Evolutionary conservation across 148 eudicot species (phyloP).

Genomic region (Spergularia marina): DNA sequence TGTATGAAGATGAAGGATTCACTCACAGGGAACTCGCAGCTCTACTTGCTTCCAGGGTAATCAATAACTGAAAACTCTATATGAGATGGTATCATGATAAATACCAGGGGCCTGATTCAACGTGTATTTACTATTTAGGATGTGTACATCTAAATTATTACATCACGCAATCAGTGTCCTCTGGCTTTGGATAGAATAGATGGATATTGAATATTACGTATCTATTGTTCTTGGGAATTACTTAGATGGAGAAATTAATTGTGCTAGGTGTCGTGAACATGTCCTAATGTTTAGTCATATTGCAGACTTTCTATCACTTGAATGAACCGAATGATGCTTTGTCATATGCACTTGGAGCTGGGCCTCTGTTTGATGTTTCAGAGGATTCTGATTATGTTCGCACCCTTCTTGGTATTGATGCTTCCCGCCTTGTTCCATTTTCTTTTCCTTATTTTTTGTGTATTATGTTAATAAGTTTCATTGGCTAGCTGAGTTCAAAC

Average conservation of each 20-base stretch:
- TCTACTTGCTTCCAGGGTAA: conserved; percentile 86
- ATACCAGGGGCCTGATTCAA: too few relatives aligned
- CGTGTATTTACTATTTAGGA: neutral
- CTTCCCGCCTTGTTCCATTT: neutral
- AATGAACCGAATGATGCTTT: conserved; percentile 89
- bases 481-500: neutral
- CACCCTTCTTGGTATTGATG: conserved; percentile 72
- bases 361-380: conserved; percentile 83
- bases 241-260: neutral
- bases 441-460: neutral
- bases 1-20: conserved; percentile 92
- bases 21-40: conserved; percentile 83
- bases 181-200: neutral
- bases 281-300: conserved; percentile 5
- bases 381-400: conserved; percentile 95
- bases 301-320: conserved; percentile 81
- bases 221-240: neutral
- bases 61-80: neutral
- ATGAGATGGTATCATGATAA: neutral
- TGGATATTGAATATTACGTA: neutral
- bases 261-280: neutral
- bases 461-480: neutral
- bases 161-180: neutral
- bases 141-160: conserved; percentile 4
- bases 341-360: conserved; percentile 97